Percentiles rank a stretch among this genome's conserved stretches.
phyloP scores from a whole-genome alignment of 2,329 filamentous ascomycete species.

The Botrytis cinerea region DNA sequence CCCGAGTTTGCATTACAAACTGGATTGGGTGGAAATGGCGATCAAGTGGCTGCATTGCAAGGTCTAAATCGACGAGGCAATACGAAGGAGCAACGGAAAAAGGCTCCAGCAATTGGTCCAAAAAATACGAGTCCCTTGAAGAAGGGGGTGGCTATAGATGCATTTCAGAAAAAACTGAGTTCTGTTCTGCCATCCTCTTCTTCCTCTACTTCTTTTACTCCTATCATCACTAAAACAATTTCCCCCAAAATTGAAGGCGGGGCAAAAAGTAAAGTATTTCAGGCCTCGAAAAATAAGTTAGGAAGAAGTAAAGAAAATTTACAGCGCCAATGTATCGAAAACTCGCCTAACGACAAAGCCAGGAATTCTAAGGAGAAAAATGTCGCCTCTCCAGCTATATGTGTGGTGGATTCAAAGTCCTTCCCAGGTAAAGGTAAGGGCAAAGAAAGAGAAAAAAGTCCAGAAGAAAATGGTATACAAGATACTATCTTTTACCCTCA shows the following conservation, averaged over 20 bases:
- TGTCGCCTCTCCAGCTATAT: neutral
- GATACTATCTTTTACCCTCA: neutral
- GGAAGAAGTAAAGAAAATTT: neutral
- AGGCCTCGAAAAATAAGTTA: neutral
- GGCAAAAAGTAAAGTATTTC: neutral
- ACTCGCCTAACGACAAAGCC: neutral
- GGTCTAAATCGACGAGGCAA: neutral
- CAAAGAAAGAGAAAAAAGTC: neutral
- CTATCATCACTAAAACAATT: neutral
- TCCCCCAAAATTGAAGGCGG: neutral
- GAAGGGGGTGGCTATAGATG: neutral
- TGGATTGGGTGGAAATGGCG: neutral
- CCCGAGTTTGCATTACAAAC: neutral
- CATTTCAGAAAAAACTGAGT: neutral
- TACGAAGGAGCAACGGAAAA: neutral
- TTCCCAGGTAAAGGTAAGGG: neutral
- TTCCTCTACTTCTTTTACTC: neutral
- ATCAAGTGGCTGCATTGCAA: neutral
- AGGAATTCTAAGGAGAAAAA: neutral
- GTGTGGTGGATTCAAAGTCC: neutral
- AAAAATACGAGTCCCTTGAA: neutral
- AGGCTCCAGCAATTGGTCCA: too few species aligned
- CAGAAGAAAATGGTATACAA: neutral
- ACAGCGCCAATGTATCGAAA: neutral
- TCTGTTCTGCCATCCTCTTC: neutral